Conservation (phyloP, 805 yeast genomes). For the Debaryomyces maramus region DNA sequence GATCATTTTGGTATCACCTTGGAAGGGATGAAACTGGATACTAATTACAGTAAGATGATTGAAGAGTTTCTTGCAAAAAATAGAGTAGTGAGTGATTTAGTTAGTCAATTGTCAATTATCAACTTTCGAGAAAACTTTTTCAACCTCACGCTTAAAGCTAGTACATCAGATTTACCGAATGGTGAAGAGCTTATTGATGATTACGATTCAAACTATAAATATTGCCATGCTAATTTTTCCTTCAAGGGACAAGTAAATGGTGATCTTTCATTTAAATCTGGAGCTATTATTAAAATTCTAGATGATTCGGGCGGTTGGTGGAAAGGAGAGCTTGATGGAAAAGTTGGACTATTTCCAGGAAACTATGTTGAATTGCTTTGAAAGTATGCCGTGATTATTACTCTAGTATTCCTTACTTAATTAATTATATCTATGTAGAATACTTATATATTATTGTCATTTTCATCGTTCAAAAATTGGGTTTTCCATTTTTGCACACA, state of each 20-base stretch:
- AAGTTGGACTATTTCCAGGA: constrained; percentile 27
- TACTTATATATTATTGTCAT: too few species aligned
- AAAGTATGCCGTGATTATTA: too few species aligned
- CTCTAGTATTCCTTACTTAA: too few species aligned
- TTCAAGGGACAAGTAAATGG: constrained; percentile 36
- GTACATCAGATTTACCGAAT: neutral
- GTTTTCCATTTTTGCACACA: constrained; percentile 39
- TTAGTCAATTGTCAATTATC: constrained; percentile 22
- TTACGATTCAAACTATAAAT: constrained; percentile 3
- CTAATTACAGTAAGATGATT: constrained; percentile 7
- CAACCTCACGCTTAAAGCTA: constrained; percentile 8
- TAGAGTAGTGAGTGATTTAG: constrained; percentile 8
- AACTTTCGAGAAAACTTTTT: constrained; percentile 23
- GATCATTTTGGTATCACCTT: constrained; percentile 13
- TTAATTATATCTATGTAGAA: too few species aligned
- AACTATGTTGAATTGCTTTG: constrained; percentile 26
- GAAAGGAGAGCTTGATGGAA: constrained; percentile 31
- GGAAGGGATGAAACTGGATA: constrained; percentile 4
- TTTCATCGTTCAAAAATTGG: too few species aligned
- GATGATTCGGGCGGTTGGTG: constrained; percentile 36
- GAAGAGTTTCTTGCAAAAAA: constrained; percentile 8
- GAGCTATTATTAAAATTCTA: constrained; percentile 43
- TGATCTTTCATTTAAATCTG: constrained; percentile 45
- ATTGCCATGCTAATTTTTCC: constrained; percentile 41
- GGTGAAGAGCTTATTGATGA: neutral